Evolutionary conservation across 768 basidiomycete species (phyloP).

Genomic region (Termitomyces sp.): DNA sequence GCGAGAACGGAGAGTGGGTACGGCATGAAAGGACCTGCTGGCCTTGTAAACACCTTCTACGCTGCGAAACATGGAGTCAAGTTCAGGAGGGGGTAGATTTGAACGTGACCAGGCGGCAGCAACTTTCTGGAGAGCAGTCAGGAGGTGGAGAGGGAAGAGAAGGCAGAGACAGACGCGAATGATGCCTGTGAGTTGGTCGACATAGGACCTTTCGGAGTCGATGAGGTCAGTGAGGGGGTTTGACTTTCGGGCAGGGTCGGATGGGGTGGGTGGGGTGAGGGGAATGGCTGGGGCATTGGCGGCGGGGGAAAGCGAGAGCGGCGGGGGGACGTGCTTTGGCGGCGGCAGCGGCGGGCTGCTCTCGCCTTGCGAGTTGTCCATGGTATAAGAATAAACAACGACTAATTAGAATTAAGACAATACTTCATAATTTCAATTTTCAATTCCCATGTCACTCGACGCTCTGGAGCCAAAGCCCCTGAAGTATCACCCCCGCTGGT

Average conservation of each 20-base stretch:
- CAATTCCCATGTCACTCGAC: background rate
- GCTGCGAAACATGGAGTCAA: constrained; percentile 92
- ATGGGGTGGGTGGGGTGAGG: constrained; percentile 29
- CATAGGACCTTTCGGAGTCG: constrained; percentile 89
- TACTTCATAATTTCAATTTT: background rate
- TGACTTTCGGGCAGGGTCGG: constrained; percentile 38
- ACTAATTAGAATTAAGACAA: no score
- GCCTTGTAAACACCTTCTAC: constrained; percentile 92
- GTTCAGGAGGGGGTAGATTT: constrained; percentile 87
- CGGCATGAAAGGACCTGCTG: constrained; percentile 74
- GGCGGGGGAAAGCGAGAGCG: constrained; percentile 4
- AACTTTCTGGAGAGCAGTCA: constrained; percentile 60
- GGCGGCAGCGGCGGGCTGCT: background rate
- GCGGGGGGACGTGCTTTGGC: constrained; percentile 1
- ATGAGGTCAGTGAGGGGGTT: constrained; percentile 92
- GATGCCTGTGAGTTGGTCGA: constrained; percentile 83
- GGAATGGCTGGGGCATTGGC: constrained; percentile 17
- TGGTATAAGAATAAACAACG: constrained; percentile 7
- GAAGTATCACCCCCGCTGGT: constrained; percentile 29
- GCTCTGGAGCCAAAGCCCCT: constrained; percentile 8
- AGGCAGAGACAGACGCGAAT: constrained; percentile 65
- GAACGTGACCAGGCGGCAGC: constrained; percentile 97
- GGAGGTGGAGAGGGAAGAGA: constrained; percentile 7
- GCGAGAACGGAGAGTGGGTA: constrained; percentile 24
- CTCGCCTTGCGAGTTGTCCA: constrained; percentile 9